Evolutionary conservation across 192 early-diverging fungal genomes (phyloP).

Genomic region (Dispira simplex): DNA sequence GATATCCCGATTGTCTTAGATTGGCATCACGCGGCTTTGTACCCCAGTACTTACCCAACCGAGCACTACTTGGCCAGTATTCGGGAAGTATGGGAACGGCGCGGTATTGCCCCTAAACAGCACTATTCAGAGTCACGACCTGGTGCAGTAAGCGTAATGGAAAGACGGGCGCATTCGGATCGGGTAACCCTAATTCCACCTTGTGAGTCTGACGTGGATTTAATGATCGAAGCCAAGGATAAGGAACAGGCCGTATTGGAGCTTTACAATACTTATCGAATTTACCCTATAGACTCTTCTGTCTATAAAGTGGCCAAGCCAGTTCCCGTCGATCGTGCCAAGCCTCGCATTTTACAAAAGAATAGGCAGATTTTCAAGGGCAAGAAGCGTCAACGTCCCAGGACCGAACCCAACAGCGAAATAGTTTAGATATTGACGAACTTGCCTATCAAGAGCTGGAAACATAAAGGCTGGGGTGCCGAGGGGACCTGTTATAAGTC

Average conservation of each 20-base stretch:
- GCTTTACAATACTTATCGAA: slow-evolving; percentile 20
- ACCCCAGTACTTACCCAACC: slow-evolving; percentile 12
- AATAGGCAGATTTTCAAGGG: no score
- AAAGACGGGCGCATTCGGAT: slow-evolving; percentile 27
- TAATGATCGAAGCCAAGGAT: slow-evolving; percentile 41
- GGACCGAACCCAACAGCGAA: no score
- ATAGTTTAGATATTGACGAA: no score
- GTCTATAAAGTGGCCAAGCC: no score
- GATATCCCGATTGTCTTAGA: slow-evolving; percentile 30
- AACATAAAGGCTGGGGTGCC: no score
- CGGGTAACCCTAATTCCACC: slow-evolving; percentile 24
- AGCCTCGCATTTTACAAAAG: no score
- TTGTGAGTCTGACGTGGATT: slow-evolving; percentile 24
- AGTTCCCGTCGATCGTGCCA: no score
- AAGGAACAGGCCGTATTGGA: slow-evolving; percentile 36
- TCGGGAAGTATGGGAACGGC: slow-evolving; percentile 23
- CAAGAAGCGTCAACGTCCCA: no score
- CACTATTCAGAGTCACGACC: slow-evolving; percentile 26
- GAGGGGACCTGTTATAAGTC: no score
- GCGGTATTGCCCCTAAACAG: slow-evolving; percentile 30
- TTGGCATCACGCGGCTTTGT: slow-evolving; percentile 25
- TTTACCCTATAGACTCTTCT: slow-evolving; percentile 15
- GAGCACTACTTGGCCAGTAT: slow-evolving; percentile 20
- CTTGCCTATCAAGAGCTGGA: no score
- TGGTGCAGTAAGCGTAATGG: slow-evolving; percentile 22